phyloP scores from a whole-genome alignment of 139 green algal species.

The Chlorella ohadii region DNA sequence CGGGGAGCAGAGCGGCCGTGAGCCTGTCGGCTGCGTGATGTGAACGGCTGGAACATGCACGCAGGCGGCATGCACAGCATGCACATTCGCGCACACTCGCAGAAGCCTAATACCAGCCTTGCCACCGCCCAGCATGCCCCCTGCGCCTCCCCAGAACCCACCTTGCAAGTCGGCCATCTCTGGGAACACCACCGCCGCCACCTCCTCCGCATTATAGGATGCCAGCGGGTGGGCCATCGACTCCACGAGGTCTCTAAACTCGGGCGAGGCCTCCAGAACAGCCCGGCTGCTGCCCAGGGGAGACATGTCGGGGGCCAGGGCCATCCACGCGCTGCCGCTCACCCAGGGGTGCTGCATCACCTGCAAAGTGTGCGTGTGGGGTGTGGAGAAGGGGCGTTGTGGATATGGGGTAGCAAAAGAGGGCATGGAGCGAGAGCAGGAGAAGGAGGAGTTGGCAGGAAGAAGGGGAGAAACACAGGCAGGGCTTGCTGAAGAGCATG shows the following conservation, averaged over 20 bases:
- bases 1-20: background rate
- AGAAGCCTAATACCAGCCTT: too few species aligned
- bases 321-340: conserved; percentile 8
- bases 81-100: too few species aligned
- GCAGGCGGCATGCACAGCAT: too few species aligned
- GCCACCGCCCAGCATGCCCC: too few species aligned
- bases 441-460: too few species aligned
- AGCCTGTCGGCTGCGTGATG: too few species aligned
- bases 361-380: background rate
- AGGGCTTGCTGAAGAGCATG: background rate
- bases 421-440: background rate
- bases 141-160: too few species aligned
- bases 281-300: too few species aligned
- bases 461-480: background rate
- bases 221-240: background rate
- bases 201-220: conserved; percentile 9
- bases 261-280: background rate
- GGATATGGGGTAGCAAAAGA: background rate
- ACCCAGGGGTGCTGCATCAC: conserved; percentile 50
- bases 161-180: background rate
- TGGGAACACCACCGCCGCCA: conserved; percentile 41
- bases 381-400: background rate
- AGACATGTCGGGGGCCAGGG: background rate
- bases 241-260: background rate
- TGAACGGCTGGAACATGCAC: too few species aligned